Evolutionary conservation across 768 basidiomycete species (phyloP).

Genomic region (Auricularia cornea): DNA sequence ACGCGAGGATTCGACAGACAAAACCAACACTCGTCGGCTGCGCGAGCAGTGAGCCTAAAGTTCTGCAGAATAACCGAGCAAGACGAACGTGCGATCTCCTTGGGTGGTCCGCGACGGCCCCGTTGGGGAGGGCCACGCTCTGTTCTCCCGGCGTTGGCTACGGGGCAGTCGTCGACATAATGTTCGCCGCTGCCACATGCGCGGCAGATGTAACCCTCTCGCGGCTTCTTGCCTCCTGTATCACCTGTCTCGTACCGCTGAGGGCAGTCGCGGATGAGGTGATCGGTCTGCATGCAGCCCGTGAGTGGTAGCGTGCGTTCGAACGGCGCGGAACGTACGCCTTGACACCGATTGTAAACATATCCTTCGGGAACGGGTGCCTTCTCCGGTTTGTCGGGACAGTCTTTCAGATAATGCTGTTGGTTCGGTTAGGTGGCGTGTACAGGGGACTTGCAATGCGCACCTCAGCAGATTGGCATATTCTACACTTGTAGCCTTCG

Average conservation of each 20-base stretch:
- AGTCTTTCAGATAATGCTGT: conserved; percentile 70
- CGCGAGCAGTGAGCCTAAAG: neutral
- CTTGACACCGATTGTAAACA: conserved; percentile 77
- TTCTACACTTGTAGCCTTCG: conserved; percentile 64
- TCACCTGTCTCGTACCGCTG: conserved; percentile 68
- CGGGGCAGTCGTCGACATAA: conserved; percentile 79
- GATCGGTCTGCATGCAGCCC: conserved; percentile 47
- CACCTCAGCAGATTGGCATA: conserved; percentile 67
- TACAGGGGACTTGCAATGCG: neutral
- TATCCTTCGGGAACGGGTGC: conserved; percentile 67
- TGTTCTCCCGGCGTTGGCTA: conserved; percentile 24
- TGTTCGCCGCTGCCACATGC: conserved; percentile 85
- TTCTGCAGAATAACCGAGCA: neutral
- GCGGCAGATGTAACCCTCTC: conserved; percentile 80
- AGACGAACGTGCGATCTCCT: conserved; percentile 71
- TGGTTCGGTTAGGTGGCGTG: neutral
- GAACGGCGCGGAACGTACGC: conserved; percentile 31
- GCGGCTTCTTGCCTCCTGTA: conserved; percentile 76
- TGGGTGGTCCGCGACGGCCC: conserved; percentile 49
- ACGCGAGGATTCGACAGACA: conserved; percentile 91
- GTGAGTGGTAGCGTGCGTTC: neutral
- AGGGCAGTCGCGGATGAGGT: conserved; percentile 86
- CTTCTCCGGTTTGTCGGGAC: conserved; percentile 56
- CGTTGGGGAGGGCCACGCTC: conserved; percentile 37
- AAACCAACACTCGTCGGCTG: conserved; percentile 97